Evolutionary conservation across 371 early-diverging fungal species (phyloP).

Genomic region (Choanephora cucurbitarum): DNA sequence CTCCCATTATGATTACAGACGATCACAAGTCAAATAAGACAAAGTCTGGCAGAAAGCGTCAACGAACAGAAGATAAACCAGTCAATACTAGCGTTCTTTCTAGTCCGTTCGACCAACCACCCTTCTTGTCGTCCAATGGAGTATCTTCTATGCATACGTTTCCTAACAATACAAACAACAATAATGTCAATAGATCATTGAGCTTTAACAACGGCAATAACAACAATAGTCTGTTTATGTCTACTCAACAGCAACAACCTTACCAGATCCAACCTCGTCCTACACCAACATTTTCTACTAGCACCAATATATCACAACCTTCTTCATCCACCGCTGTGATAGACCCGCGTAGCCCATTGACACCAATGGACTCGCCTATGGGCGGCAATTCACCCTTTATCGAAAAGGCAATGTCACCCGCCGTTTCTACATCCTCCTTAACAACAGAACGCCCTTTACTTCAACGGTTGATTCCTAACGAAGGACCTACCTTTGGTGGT

Average conservation of each 20-base stretch:
- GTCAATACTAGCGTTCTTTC: not conserved
- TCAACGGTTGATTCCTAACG: constrained; percentile 66
- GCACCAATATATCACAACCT: not conserved
- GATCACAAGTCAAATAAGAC: constrained; percentile 91
- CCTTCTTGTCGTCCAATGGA: not conserved
- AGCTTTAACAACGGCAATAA: not conserved
- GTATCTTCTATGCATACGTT: not conserved
- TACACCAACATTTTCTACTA: not conserved
- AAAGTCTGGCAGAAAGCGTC: constrained; percentile 52
- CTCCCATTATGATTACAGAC: constrained; percentile 95
- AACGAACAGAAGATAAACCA: constrained; percentile 32
- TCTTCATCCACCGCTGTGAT: not conserved
- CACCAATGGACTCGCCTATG: constrained; percentile 10
- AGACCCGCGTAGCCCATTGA: constrained; percentile 9
- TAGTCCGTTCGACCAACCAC: not conserved
- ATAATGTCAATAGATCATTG: not conserved
- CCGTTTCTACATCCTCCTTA: constrained; percentile 55
- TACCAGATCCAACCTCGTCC: constrained; percentile 30
- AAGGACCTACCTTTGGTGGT: constrained; percentile 83
- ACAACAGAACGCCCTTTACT: constrained; percentile 29
- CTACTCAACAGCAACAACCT: not conserved
- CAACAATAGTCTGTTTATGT: not conserved
- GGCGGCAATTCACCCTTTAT: constrained; percentile 4
- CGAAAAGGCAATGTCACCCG: constrained; percentile 4
- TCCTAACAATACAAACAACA: not conserved